These are phyloP conservation scores for Thelephora ganbajun DNA, from an alignment of 768 basidiomycete species.

Conservation along the genomic window DNA sequence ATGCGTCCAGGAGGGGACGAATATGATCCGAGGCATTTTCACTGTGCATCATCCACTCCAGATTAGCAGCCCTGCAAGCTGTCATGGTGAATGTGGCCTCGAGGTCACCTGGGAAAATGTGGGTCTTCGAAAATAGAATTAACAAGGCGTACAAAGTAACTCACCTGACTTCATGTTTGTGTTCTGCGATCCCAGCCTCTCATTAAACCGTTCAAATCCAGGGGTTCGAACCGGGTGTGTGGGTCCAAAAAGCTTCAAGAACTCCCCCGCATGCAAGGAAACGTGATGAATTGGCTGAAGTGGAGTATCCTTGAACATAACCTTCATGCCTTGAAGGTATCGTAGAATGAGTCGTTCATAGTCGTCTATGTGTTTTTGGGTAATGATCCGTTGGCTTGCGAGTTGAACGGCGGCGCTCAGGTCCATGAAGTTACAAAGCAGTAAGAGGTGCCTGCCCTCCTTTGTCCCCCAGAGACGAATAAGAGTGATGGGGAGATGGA, in stretches of 20 bases:
- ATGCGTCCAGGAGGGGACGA: constrained; percentile 1
- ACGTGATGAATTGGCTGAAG: constrained; percentile 27
- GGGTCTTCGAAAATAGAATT: neutral
- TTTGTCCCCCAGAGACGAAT: constrained; percentile 11
- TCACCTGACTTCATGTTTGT: neutral
- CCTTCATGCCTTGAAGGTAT: constrained; percentile 18
- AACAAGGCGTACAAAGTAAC: neutral
- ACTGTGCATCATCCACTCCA: constrained; percentile 1
- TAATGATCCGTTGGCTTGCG: constrained; percentile 14
- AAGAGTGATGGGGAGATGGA: constrained; percentile 11
- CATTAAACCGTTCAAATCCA: too few species aligned
- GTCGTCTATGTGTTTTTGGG: constrained; percentile 8
- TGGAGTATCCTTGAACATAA: too few species aligned
- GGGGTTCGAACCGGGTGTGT: neutral
- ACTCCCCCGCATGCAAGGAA: constrained; percentile 21
- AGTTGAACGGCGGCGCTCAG: constrained; percentile 20
- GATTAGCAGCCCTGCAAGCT: constrained; percentile 5
- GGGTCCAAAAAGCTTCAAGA: constrained; percentile 10
- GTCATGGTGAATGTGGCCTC: constrained; percentile 9
- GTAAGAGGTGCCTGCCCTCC: constrained; percentile 11
- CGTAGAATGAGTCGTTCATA: constrained; percentile 17
- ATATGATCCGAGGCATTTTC: constrained; percentile 9
- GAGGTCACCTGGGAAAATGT: neutral
- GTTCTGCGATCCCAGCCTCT: neutral
- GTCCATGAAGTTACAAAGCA: too few species aligned